These are phyloP conservation scores for Capsicum pubescens DNA, from an alignment of 257 asterid genomes.

Conservation along the genomic window DNA sequence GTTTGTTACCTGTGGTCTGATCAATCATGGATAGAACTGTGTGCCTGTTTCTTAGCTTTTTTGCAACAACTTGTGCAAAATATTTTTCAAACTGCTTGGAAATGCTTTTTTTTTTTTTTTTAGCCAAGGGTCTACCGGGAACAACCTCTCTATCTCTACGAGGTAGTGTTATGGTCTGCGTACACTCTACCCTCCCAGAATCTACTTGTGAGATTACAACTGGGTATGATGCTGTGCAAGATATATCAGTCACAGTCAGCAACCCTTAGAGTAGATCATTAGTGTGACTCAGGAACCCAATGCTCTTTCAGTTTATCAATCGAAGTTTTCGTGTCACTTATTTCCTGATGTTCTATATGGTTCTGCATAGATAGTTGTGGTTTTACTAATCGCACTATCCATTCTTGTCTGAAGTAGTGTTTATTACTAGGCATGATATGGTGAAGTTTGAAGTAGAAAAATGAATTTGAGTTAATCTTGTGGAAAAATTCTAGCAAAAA, in stretches of 20 bases:
- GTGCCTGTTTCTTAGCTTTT: neutral
- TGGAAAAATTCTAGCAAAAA: neutral
- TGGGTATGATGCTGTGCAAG: neutral
- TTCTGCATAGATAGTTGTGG: neutral
- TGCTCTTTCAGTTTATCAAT: constrained; percentile 23
- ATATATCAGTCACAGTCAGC: neutral
- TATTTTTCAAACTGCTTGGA: neutral
- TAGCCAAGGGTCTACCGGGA: too few relatives aligned
- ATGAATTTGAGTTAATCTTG: neutral
- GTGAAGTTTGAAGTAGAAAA: neutral
- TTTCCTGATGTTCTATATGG: constrained; percentile 1
- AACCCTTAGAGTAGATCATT: neutral
- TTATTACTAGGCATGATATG: neutral
- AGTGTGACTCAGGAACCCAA: neutral
- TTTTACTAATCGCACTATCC: neutral
- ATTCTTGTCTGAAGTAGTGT: constrained; percentile 12
- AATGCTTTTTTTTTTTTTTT: too few relatives aligned
- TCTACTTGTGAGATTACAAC: too few relatives aligned
- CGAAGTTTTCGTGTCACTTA: neutral
- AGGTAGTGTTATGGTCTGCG: too few relatives aligned
- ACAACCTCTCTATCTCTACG: too few relatives aligned
- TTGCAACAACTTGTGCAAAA: neutral
- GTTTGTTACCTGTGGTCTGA: neutral
- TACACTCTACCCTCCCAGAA: too few relatives aligned
- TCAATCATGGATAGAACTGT: neutral